Evolutionary conservation across 805 yeast genomes (phyloP).

Genomic region (Saccharomyces mikatae): DNA sequence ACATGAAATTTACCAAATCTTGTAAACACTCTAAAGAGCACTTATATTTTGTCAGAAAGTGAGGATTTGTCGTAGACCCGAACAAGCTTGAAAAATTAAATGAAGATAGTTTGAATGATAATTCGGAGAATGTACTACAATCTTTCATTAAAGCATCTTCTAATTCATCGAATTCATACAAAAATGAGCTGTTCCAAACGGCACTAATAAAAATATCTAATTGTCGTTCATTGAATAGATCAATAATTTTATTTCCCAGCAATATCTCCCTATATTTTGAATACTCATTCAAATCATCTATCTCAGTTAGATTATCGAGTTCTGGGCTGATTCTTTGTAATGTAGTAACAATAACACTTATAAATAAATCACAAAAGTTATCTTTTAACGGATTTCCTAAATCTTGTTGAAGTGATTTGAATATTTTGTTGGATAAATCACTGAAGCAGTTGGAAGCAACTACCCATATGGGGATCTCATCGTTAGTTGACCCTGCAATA

Average conservation of each 20-base stretch:
- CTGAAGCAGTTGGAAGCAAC: slow-evolving; percentile 39
- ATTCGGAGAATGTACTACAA: slow-evolving; percentile 28
- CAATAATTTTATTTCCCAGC: slow-evolving; percentile 33
- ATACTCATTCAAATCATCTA: slow-evolving; percentile 41
- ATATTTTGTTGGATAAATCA: slow-evolving; percentile 25
- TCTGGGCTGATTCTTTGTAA: slow-evolving; percentile 20
- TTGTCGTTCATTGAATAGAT: slow-evolving; percentile 23
- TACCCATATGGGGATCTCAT: slow-evolving; percentile 43
- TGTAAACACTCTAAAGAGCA: slow-evolving; percentile 51
- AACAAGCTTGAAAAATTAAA: slow-evolving; percentile 43
- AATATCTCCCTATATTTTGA: slow-evolving; percentile 34
- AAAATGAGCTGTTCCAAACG: slow-evolving; percentile 52
- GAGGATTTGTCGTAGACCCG: slow-evolving; percentile 54
- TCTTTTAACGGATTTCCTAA: slow-evolving; percentile 4
- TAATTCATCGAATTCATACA: slow-evolving; percentile 48
- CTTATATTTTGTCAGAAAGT: slow-evolving; percentile 35
- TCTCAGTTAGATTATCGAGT: slow-evolving; percentile 33
- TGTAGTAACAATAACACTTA: slow-evolving; percentile 25
- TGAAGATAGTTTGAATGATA: slow-evolving; percentile 32
- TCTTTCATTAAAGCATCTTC: slow-evolving; percentile 35
- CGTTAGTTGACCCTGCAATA: slow-evolving; percentile 15
- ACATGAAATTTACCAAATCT: slow-evolving; percentile 39
- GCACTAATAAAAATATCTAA: slow-evolving; percentile 39
- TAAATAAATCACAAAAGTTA: slow-evolving; percentile 23
- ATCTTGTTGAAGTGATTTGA: slow-evolving; percentile 4